Base-by-base conservation (phyloP, 345 rosid genomes). In the Populus simonii region DNA sequence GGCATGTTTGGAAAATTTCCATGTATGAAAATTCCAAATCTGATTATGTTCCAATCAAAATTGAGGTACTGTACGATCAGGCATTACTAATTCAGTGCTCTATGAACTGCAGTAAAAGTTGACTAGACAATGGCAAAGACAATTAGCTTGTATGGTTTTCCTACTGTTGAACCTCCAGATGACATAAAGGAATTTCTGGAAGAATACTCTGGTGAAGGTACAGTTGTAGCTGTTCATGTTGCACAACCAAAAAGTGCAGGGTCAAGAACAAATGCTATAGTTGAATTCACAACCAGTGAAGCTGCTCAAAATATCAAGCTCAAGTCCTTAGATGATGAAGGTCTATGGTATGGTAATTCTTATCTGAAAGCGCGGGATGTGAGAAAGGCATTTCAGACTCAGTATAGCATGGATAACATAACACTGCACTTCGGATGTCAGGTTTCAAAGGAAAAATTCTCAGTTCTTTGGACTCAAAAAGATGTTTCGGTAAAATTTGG, bases 361-460 rank as follows among this genome's bases (percentile, higher is more conserved):
- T 85, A 51, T 41, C 18, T 85, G 61, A 81, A 27, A 55, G 84
- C 84, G 55, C 8, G 43, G 35, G 3, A 31, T 1, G 0, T 51
- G 18, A 27, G 80, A 20, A 74, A 35, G 39, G 61, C 25, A 67
- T 13, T 4, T 47, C 51, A 47, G 51, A 4, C 27, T 43, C 29
- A 65, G 36, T 74, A 74, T 0, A 35, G 53, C 33, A 51, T 83
- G 22, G 76, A 80, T 3, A 27, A 74, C 39, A 39, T 76, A 17
- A 76, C 72, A 20, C 25, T 85, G 76, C 36, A 81, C 35, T 78
- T 82, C 13, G 90, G 88, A n/a, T 82, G 75, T 66, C 87, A 36
- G 29, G 62, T 70, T 7, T 78, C 87, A 0, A 68, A 57, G 33
- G 33, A 53, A 15, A 85, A 47, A 47, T 80, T 87, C 39, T 79